Conservation (phyloP, 1,284 basidiomycete genomes). For the Melanopsichium pennsylvanicum region DNA sequence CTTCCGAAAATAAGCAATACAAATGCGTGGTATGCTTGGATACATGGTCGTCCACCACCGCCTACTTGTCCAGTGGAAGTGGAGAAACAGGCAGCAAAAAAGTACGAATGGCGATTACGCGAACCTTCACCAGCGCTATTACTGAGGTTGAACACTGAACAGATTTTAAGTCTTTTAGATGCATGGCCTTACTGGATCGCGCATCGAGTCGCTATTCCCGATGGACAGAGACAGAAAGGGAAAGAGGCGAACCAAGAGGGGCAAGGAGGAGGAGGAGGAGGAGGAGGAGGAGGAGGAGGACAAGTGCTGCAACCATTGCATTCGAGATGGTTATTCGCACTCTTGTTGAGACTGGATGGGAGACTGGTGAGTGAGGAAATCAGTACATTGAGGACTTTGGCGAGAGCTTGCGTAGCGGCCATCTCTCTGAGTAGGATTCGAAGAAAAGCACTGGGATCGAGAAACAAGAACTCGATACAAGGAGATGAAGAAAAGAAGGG, state of each 20-base stretch:
- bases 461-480: conserved; percentile 1
- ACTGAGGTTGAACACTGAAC: conserved; percentile 30
- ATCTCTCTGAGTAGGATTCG: conserved; percentile 63
- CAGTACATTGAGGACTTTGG: conserved; percentile 78
- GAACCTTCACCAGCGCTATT: conserved; percentile 21
- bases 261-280: background rate
- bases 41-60: conserved; percentile 34
- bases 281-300: background rate
- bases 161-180: conserved; percentile 40
- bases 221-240: conserved; percentile 6
- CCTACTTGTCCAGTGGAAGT: conserved; percentile 3
- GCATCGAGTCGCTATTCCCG: conserved; percentile 9
- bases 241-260: background rate
- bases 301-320: conserved; percentile 73
- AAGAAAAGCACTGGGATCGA: conserved; percentile 23
- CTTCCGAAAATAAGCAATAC: conserved; percentile 33
- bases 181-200: conserved; percentile 45
- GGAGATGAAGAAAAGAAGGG: background rate
- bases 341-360: conserved; percentile 78
- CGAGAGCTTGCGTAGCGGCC: conserved; percentile 75
- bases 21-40: conserved; percentile 44
- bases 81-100: conserved; percentile 10
- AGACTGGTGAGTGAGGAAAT: conserved; percentile 80
- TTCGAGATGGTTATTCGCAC: conserved; percentile 82
- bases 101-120: conserved; percentile 19